Evolutionary conservation across 2,329 filamentous ascomycete genomes (phyloP).

Genomic region (Phoma herbarum): DNA sequence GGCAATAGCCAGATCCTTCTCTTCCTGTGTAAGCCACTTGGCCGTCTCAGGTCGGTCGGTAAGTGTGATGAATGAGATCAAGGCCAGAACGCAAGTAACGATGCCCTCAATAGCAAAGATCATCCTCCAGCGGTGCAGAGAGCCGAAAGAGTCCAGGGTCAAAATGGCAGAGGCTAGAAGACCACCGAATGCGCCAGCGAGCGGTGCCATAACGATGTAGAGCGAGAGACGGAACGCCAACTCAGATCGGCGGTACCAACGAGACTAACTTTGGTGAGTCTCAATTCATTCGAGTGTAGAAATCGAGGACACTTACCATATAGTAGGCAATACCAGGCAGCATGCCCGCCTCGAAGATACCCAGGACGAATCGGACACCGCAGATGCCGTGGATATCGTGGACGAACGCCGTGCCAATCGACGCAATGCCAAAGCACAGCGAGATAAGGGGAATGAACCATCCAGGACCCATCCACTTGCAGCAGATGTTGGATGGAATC

Average conservation of each 20-base stretch:
- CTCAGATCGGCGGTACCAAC: constrained; percentile 76
- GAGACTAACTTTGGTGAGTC: constrained; percentile 47
- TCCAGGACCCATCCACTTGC: constrained; percentile 75
- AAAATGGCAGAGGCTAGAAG: constrained; percentile 70
- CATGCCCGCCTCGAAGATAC: constrained; percentile 76
- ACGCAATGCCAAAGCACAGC: constrained; percentile 69
- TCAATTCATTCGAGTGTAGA: background rate
- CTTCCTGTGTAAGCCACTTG: constrained; percentile 69
- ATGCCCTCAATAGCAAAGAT: constrained; percentile 78
- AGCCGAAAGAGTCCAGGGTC: constrained; percentile 66
- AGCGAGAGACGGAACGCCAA: constrained; percentile 72
- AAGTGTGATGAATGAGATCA: constrained; percentile 70
- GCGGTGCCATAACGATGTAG: constrained; percentile 75
- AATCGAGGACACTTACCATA: constrained; percentile 44
- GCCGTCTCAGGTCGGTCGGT: constrained; percentile 75
- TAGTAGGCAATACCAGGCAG: constrained; percentile 75
- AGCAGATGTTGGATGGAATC: constrained; percentile 72
- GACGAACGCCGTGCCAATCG: constrained; percentile 72
- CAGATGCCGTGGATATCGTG: constrained; percentile 61
- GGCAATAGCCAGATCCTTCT: constrained; percentile 72
- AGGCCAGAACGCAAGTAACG: constrained; percentile 65
- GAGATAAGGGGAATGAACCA: constrained; percentile 73
- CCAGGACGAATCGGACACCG: constrained; percentile 72
- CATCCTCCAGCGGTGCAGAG: constrained; percentile 70
- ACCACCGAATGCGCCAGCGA: constrained; percentile 76